These are phyloP conservation scores for Hypoxylon rickii DNA, from an alignment of 495 filamentous ascomycete genomes.

Conservation along the genomic window DNA sequence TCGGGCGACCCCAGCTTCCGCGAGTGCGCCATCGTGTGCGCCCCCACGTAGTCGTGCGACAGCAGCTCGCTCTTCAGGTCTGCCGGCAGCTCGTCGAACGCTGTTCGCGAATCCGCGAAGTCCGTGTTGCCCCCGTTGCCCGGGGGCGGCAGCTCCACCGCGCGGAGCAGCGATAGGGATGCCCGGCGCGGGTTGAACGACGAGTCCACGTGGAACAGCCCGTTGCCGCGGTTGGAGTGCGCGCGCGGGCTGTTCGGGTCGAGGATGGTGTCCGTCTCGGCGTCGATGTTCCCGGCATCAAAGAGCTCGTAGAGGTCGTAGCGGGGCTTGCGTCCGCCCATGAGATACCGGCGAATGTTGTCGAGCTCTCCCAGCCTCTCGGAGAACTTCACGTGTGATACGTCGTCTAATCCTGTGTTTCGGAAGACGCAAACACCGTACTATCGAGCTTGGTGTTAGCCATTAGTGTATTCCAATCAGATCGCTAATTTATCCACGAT, in stretches of 20 bases:
- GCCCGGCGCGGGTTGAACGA: slow-evolving; percentile 65
- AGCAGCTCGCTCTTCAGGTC: slow-evolving; percentile 45
- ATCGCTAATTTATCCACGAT: neutral
- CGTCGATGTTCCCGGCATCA: slow-evolving; percentile 62
- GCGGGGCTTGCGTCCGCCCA: slow-evolving; percentile 50
- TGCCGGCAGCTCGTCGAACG: slow-evolving; percentile 55
- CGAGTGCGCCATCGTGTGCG: slow-evolving; percentile 58
- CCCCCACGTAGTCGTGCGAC: slow-evolving; percentile 56
- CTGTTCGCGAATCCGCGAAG: slow-evolving; percentile 61
- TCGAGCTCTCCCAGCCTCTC: slow-evolving; percentile 61
- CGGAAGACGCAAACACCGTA: slow-evolving; percentile 64
- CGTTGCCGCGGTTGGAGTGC: slow-evolving; percentile 56
- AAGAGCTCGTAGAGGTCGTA: slow-evolving; percentile 58
- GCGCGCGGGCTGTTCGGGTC: slow-evolving; percentile 45
- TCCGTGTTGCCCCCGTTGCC: slow-evolving; percentile 60
- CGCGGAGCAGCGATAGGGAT: slow-evolving; percentile 57
- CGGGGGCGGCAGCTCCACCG: slow-evolving; percentile 55
- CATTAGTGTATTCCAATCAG: neutral
- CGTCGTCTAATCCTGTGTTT: slow-evolving; percentile 55
- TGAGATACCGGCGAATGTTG: slow-evolving; percentile 59
- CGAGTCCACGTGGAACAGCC: slow-evolving; percentile 63
- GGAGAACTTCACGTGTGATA: slow-evolving; percentile 59
- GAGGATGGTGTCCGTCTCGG: slow-evolving; percentile 43
- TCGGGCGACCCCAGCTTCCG: slow-evolving; percentile 58
- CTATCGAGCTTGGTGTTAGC: slow-evolving; percentile 34